Conservation (phyloP, 257 asterid genomes). For the Solanum appendiculatum region DNA sequence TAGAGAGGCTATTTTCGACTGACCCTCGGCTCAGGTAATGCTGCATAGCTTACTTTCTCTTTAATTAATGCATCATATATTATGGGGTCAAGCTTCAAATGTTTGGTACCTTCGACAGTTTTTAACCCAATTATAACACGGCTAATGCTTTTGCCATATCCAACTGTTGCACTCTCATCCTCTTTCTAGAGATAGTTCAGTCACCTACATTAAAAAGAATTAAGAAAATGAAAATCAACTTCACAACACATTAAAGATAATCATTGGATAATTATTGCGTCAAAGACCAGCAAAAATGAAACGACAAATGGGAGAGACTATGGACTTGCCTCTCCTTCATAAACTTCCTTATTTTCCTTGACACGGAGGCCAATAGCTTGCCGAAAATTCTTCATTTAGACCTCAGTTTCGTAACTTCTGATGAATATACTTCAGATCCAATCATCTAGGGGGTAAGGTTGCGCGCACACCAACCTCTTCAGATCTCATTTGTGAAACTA, state of each 20-base stretch:
- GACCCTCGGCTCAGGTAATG: no score
- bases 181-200: slow-evolving; percentile 95
- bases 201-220: slow-evolving; percentile 59
- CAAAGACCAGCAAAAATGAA: background rate
- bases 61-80: slow-evolving; percentile 87
- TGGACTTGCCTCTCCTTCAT: slow-evolving; percentile 81
- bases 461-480: no score
- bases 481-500: no score
- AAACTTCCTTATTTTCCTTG: slow-evolving; percentile 94
- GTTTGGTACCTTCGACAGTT: slow-evolving; percentile 91
- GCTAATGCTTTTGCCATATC: slow-evolving; percentile 81
- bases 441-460: no score
- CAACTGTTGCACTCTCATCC: slow-evolving; percentile 84
- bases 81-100: slow-evolving; percentile 87
- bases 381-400: slow-evolving; percentile 83
- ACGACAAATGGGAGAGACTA: background rate
- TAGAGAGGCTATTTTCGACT: no score
- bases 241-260: background rate
- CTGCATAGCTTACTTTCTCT: slow-evolving; percentile 50
- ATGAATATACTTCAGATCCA: slow-evolving; percentile 93
- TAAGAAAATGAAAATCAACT: background rate
- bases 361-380: slow-evolving; percentile 94
- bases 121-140: slow-evolving; percentile 83
- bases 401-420: slow-evolving; percentile 95
- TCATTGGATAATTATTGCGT: background rate